Evolutionary conservation across 2,329 filamentous ascomycete genomes (phyloP), one percentile per base, ranked within the genome.

Genomic region (Fusarium tjaetaba): DNA sequence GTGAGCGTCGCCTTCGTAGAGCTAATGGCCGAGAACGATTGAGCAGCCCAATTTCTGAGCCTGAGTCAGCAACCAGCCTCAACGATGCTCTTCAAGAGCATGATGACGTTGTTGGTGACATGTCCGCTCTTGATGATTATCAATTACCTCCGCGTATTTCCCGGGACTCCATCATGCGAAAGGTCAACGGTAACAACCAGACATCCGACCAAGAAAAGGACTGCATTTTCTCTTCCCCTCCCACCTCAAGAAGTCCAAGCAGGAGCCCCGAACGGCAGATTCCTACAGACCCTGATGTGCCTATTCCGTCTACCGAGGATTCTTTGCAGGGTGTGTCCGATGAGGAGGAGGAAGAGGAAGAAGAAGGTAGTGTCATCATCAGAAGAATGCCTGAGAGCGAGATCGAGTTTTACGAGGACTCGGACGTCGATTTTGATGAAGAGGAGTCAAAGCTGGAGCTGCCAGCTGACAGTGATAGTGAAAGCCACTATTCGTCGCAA

Each of bases 151-250:
- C 93, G 16, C 92, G 92, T 61, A 97, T 98, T 79, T 98, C 96
- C 14, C 90, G 96, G 42, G 96, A 98, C 80, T 97, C 95, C 0
- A 98, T 98, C 76, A 86, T 98, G 77, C 92, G 94, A 60, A 94
- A 96, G 71, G 92, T 98, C 62, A 94, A 96, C 80, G 94, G 88
- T 52, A 88, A 87, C 74, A 88, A 86, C 76, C 83, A 86, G 68
- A 76, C 82, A 53, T 85, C 88, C 49, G 88, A 91, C 26, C 83
- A 86, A 66, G 87, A 90, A 61, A 89, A 91, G 8, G 89, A 91
- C 65, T 91, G 89, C 72, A 88, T 88, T 76, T 90, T 92, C 76
- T 91, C 89, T 7, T 91, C 90, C 5, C 89, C 90, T 3, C 83
- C 87, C 5, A 88, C 86, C 69, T 90, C 89, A 5, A 65, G 71